Percentiles rank a stretch among this genome's conserved stretches.
These are phyloP conservation scores for Tolypocladium album DNA, from an alignment of 2,329 filamentous ascomycete genomes.

Conservation along the genomic window DNA sequence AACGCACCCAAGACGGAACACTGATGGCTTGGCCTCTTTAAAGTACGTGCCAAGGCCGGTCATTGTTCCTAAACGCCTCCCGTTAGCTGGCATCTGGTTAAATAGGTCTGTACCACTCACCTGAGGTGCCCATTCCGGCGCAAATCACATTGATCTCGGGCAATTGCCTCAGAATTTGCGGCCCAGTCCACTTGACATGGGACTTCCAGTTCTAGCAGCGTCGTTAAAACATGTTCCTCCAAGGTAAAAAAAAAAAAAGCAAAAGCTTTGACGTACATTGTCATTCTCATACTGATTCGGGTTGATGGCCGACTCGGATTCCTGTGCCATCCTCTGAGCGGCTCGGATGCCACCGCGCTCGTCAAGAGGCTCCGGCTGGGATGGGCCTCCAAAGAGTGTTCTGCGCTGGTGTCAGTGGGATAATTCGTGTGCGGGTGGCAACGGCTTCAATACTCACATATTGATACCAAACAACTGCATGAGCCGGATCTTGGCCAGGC, in stretches of 20 bases:
- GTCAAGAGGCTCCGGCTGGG: slow-evolving; percentile 44
- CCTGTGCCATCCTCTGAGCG: slow-evolving; percentile 28
- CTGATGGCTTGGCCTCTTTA: slow-evolving; percentile 36
- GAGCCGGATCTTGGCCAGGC: slow-evolving; percentile 37
- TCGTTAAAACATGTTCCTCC: background rate
- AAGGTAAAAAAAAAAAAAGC: no score
- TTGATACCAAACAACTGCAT: slow-evolving; percentile 50
- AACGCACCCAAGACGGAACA: slow-evolving; percentile 22
- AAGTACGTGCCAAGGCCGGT: slow-evolving; percentile 40
- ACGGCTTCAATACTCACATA: slow-evolving; percentile 23
- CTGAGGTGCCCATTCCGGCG: slow-evolving; percentile 45
- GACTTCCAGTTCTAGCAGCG: slow-evolving; percentile 38
- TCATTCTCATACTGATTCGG: slow-evolving; percentile 48
- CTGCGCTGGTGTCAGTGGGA: slow-evolving; percentile 10
- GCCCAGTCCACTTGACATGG: slow-evolving; percentile 48
- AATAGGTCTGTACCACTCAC: slow-evolving; percentile 16
- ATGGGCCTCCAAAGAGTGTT: slow-evolving; percentile 47
- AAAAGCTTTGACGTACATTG: no score
- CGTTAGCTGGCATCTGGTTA: background rate
- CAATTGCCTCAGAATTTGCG: slow-evolving; percentile 44
- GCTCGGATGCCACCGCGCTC: slow-evolving; percentile 40
- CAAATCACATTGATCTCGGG: slow-evolving; percentile 46
- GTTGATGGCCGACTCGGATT: slow-evolving; percentile 34
- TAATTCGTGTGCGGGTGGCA: background rate
- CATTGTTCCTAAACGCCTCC: slow-evolving; percentile 15